Base-by-base conservation (phyloP, 148 eudicot genomes). In the Agrostemma githago region DNA sequence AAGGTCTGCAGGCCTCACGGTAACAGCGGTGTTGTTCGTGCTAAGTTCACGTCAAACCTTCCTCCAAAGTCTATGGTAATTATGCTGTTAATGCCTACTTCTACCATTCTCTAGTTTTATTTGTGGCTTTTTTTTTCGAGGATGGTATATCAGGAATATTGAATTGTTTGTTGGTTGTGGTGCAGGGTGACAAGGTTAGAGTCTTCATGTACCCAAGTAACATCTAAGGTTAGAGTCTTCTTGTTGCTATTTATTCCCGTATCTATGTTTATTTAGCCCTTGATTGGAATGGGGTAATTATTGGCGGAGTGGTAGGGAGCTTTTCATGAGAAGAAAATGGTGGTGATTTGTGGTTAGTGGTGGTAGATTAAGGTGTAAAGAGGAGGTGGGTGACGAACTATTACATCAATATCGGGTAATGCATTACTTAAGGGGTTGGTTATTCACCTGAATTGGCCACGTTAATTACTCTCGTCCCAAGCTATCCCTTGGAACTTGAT, bases 131-230 rank as follows among this genome's bases (percentile, higher is more conserved):
- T 1, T 10, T 67, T 17, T 43, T 46, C 41, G 53, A 44, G 7
- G 15, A 17, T 6, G 16, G 20, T 74, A 72, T 62, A 0, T 0
- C 5, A 2, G 46, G 38, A 39, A 20, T 10, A 54, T 68, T 74
- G 19, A 54, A 72, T 40, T 43, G 3, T 59, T 62, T 48, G 12
- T 70, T 41, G 3, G 71, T 46, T 37, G 59, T 82, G n/a, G 72
- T 88, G 81, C 83, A 90, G 96, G 96, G 96, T 26, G 88, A 84
- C 59, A 89, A 88, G 77, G 87, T 91, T 60, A 84, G 96, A 51
- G 96, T 91, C 12, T 78, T 91, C 82, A 89, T 91, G 96, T 91
- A 89, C 74, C 96, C 96, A 38, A 91, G 96, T 86, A 89, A 89
- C 83, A 91, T 91, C 54, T 91, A 72, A 91, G 89, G 96, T 86